Percentiles rank a stretch among this genome's conserved stretches.
Conservation (phyloP, 345 rosid genomes). For the Gossypium anomalum region DNA sequence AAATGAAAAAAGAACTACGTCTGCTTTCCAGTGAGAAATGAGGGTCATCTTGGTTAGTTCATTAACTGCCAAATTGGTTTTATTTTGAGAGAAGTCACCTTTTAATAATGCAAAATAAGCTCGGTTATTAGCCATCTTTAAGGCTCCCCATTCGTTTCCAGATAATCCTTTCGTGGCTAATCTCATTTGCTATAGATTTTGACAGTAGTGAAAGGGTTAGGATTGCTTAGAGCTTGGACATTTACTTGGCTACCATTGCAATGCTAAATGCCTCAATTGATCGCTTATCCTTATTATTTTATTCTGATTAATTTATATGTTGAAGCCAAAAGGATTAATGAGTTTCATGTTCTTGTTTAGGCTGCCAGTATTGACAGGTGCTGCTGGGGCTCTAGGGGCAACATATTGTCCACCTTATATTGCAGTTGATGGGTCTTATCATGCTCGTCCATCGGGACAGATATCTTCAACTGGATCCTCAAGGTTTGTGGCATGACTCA, state of each 20-base stretch:
- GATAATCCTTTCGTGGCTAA: not conserved
- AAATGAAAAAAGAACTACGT: no score
- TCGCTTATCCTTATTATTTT: not conserved
- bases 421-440: constrained; percentile 68
- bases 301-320: not conserved
- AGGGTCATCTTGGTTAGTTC: no score
- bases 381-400: constrained; percentile 77
- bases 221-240: not conserved
- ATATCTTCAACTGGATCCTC: constrained; percentile 54
- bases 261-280: not conserved
- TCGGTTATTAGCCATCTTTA: not conserved
- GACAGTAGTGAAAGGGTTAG: not conserved
- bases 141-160: not conserved
- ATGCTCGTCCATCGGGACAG: constrained; percentile 52
- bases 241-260: not conserved
- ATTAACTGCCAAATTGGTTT: no score
- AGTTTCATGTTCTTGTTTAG: constrained; percentile 34
- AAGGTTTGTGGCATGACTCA: constrained; percentile 36
- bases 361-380: constrained; percentile 84
- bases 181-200: not conserved
- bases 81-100: no score
- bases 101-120: no score
- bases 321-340: not conserved
- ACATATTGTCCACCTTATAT: constrained; percentile 74
- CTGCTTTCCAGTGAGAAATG: no score